Conservation (phyloP, 768 basidiomycete species). For the Hygrocybe punicea region DNA sequence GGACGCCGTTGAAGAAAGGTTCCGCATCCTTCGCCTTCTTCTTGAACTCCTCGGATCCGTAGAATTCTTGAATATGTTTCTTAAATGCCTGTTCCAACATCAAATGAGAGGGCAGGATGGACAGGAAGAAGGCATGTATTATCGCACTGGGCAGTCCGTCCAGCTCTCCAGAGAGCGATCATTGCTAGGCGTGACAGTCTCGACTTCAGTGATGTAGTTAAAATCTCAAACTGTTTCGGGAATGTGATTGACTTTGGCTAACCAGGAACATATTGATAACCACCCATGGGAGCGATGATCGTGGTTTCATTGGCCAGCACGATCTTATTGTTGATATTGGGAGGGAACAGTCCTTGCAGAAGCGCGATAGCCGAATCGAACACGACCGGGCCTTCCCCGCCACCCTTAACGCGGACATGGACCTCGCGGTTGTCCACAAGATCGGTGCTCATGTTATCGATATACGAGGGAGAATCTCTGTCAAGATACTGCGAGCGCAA, state of each 20-base stretch:
- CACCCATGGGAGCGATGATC: slow-evolving; percentile 71
- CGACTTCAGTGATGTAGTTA: not conserved
- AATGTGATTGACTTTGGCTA: slow-evolving; percentile 10
- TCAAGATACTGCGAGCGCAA: slow-evolving; percentile 68
- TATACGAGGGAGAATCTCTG: slow-evolving; percentile 63
- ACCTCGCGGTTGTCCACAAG: slow-evolving; percentile 73
- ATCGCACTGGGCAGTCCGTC: slow-evolving; percentile 52
- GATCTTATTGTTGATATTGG: slow-evolving; percentile 68
- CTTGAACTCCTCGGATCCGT: slow-evolving; percentile 66
- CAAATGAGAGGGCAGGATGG: not conserved
- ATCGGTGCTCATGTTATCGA: slow-evolving; percentile 59
- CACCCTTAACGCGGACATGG: slow-evolving; percentile 76
- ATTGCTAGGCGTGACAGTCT: slow-evolving; percentile 5
- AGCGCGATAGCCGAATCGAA: slow-evolving; percentile 84
- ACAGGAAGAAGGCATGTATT: not conserved
- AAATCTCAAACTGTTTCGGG: not conserved
- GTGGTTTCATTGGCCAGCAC: slow-evolving; percentile 74
- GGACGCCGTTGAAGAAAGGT: slow-evolving; percentile 65
- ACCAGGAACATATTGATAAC: slow-evolving; percentile 85
- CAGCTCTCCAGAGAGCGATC: slow-evolving; percentile 83
- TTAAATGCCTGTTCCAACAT: slow-evolving; percentile 52
- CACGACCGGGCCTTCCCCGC: slow-evolving; percentile 78
- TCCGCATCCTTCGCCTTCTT: slow-evolving; percentile 50
- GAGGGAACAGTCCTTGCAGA: slow-evolving; percentile 83
- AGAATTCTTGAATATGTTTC: slow-evolving; percentile 58